Base-by-base conservation (phyloP, 2,329 filamentous ascomycete genomes). In the Pseudogymnoascus pannorum region DNA sequence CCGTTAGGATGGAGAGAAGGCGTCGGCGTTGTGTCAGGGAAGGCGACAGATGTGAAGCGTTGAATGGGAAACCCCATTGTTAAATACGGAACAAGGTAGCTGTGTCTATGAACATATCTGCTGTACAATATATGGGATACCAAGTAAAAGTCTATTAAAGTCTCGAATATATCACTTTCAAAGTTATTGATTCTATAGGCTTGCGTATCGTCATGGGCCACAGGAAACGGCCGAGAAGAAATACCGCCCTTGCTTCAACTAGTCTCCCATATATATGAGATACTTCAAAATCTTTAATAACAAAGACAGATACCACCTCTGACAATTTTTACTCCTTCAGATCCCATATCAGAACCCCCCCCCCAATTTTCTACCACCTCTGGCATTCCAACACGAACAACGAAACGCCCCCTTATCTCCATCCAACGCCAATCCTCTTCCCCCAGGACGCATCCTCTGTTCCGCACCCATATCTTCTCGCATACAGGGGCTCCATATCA, bases 1-100 rank as follows among this genome's bases (percentile, higher is more conserved):
- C 92, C 92, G 0, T 81, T 94, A 60, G 92, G 91, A 2, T 95
- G 91, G 90, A 84, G 80, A 68, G 87, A 90, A 62, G 81, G 81
- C 33, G 54, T 51, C 16, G 58, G 63, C 11, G 36, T 44, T 36
- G 54, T 40, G 14, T 63, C 35, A 12, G 16, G n/a, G 9, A 54
- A 54, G 48, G 48, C 26, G 9, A 54, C 48, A 20, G 16, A 11
- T 54, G 9, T 16, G 26, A 54, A 54, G 26, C 48, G 48, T 31
- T 54, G 26, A 54, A 54, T 18, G 9, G n/a, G n/a, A 18, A 31
- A n/a, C 3, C 24, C 26, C 4, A 31, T 7, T 31, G 48, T 31
- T 31, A 54, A 26, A 54, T 54, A 54, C 9, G 44, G 24, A 54
- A 16, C 44, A 12, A 31, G 24, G 44, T 29, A 24, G 7, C 24